These are phyloP conservation scores for Auriscalpium microsporum DNA, from an alignment of 768 basidiomycete species.

Conservation along the genomic window DNA sequence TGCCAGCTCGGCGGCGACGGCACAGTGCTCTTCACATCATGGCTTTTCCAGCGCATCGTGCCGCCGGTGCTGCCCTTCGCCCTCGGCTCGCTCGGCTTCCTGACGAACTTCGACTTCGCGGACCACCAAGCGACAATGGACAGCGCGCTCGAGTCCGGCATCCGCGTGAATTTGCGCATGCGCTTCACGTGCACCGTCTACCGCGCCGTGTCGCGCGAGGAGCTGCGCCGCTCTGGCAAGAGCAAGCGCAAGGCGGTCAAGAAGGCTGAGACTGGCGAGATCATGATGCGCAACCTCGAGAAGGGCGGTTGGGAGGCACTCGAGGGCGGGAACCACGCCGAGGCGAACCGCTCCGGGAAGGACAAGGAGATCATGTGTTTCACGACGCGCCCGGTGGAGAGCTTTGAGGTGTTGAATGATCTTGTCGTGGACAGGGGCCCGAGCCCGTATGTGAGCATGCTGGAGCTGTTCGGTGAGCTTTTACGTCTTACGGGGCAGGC, in stretches of 20 bases:
- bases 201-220: constrained; percentile 74
- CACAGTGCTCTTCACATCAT: constrained; percentile 96
- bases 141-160: constrained; percentile 82
- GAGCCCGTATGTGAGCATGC: constrained; percentile 90
- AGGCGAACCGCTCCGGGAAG: constrained; percentile 41
- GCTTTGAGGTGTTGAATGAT: constrained; percentile 94
- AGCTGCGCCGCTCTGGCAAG: constrained; percentile 31
- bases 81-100: constrained; percentile 93
- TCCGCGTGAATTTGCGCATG: constrained; percentile 97
- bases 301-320: constrained; percentile 94
- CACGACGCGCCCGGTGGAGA: constrained; percentile 88
- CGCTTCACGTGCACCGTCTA: constrained; percentile 99
- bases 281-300: constrained; percentile 90
- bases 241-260: constrained; percentile 72
- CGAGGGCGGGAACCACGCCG: constrained; percentile 62
- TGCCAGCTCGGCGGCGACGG: constrained; percentile 92
- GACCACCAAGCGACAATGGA: constrained; percentile 83
- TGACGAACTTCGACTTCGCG: constrained; percentile 92
- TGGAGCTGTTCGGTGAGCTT: constrained; percentile 89
- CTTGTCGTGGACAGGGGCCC: constrained; percentile 97
- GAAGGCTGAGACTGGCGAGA: constrained; percentile 90
- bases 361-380: constrained; percentile 99
- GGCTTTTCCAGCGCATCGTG: constrained; percentile 97
- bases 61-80: constrained; percentile 98
- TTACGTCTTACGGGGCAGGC: background rate